A percentile compares a stretch with the other conserved stretches of the same genome.
Evolutionary conservation across 169 alveolate species (phyloP).

Genomic region (Plasmodium billcollinsi): DNA sequence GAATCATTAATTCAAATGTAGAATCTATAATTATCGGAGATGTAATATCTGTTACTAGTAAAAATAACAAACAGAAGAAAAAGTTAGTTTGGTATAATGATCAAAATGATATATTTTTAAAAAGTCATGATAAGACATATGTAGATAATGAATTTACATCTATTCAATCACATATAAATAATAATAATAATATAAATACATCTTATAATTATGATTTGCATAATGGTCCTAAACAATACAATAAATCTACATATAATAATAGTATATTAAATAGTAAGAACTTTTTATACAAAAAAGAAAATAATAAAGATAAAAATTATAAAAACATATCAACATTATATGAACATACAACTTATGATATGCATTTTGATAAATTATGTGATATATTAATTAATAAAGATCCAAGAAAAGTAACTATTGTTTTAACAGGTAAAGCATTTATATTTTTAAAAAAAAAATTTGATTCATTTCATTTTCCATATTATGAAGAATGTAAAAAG

Average conservation of each 20-base stretch:
- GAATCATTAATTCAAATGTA: constrained; percentile 36
- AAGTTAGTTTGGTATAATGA: neutral
- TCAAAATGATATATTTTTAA: neutral
- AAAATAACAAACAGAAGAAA: neutral
- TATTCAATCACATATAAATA: neutral
- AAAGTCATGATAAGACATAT: neutral
- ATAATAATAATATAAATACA: neutral
- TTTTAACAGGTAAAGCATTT: neutral
- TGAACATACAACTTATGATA: too few species aligned
- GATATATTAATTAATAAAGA: constrained; percentile 2
- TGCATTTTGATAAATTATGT: neutral
- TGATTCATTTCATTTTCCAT: neutral
- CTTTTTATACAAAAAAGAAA: neutral
- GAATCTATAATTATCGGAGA: constrained; percentile 18
- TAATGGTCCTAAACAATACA: neutral
- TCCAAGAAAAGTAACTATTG: neutral
- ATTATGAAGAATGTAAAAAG: constrained; percentile 1
- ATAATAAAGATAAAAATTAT: neutral
- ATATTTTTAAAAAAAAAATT: constrained; percentile 9
- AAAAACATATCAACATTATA: neutral
- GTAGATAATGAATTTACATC: neutral
- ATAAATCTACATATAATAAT: neutral
- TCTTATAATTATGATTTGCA: neutral
- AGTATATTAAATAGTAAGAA: neutral
- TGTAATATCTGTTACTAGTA: neutral